Evolutionary conservation across 106 monocot genomes (phyloP), one percentile per base, ranked within the genome.

Genomic region (Dioscorea alata): DNA sequence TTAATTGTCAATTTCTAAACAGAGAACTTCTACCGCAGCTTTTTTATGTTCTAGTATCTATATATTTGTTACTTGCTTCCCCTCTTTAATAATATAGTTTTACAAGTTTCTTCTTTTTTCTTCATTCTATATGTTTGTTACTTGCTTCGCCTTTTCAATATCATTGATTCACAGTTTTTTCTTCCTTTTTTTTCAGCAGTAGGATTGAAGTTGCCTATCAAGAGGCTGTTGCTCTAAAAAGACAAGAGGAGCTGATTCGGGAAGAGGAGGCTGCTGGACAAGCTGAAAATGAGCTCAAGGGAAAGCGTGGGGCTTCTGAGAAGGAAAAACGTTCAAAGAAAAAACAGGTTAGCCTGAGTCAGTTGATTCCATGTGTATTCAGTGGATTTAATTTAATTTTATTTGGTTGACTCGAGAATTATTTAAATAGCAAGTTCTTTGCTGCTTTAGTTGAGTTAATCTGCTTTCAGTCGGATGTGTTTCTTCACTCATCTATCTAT

Each of bases 201-300:
- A 79, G 76, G 75, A 92, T 97, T 73, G 96, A 97, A 52, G 88
- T 89, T 74, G 84, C 89, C 14, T 85, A 97, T 75, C 86, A 97
- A 50, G 96, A 97, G 66, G 96, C 92, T 42, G 83, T 97, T 74
- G 92, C 96, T 69, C 73, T 97, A 24, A 92, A 89, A 76, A 89
- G 92, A 64, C 96, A 92, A 73, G 96, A 97, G 73, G 96, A 97
- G 58, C 89, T 97, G 23, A 97, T 97, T 78, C 89, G 96, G 60
- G 96, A 97, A 77, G 96, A 97, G 74, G 96, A 97, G 75, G 88
- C 84, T 9, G 91, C 95, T 60, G 79, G 84, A 48, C 80, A 76
- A 67, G 92, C 82, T 76, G 89, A 91, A 74, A 76, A 67, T 79
- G 96, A 89, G 65, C 80, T 91, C 18, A 92, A 81, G 74, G 78